Evolutionary conservation across 148 eudicot genomes (phyloP).

Genomic region (Chenopodium suecicum): DNA sequence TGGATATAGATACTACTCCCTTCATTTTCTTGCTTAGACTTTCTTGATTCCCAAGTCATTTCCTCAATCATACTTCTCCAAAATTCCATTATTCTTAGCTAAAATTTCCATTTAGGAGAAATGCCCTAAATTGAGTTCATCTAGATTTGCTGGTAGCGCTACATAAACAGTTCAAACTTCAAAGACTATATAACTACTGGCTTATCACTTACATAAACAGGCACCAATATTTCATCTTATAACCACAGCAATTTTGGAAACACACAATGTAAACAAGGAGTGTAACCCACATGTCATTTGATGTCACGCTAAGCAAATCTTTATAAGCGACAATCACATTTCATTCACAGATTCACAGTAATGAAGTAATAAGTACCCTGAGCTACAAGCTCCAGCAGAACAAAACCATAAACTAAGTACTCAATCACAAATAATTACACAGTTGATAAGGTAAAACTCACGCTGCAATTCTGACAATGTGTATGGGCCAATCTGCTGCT

Average conservation of each 20-base stretch:
- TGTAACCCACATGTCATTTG: background rate
- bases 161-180: background rate
- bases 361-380: no score
- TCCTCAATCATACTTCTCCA: background rate
- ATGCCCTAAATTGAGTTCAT: no score
- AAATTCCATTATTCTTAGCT: background rate
- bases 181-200: background rate
- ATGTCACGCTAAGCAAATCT: background rate
- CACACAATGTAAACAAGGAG: background rate
- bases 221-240: background rate
- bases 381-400: background rate
- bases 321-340: background rate
- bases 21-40: background rate
- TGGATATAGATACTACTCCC: background rate
- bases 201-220: no score
- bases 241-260: background rate
- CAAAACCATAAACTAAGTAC: background rate
- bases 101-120: background rate
- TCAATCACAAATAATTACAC: background rate
- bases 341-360: no score
- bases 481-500: slow-evolving; percentile 83
- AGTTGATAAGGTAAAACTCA: slow-evolving; percentile 27
- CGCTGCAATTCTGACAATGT: slow-evolving; percentile 68
- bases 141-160: background rate
- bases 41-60: background rate